Conservation (phyloP, 2,329 filamentous ascomycete genomes). For the Ophiocordyceps robertsii region DNA sequence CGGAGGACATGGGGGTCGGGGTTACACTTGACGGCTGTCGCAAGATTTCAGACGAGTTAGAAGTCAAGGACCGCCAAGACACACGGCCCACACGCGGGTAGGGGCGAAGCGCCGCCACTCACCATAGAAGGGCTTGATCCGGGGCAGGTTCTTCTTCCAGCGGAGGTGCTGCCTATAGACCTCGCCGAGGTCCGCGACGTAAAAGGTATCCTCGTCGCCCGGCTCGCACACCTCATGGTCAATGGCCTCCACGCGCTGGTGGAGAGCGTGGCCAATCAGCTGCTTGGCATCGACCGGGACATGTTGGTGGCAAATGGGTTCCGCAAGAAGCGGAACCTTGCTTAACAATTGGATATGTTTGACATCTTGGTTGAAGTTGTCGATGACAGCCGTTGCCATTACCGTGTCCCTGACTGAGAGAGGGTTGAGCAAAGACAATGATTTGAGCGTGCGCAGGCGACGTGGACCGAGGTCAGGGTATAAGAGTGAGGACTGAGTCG, state of each 20-base stretch:
- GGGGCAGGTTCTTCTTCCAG: constrained; percentile 89
- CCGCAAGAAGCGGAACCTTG: constrained; percentile 28
- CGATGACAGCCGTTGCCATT: constrained; percentile 49
- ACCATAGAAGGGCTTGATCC: constrained; percentile 96
- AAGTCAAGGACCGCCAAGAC: neutral
- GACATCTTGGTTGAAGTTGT: constrained; percentile 36
- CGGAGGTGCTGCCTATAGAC: constrained; percentile 97
- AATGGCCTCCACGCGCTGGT: constrained; percentile 70
- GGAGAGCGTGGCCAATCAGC: constrained; percentile 76
- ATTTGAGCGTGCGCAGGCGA: neutral
- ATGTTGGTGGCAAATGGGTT: constrained; percentile 24
- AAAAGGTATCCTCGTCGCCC: constrained; percentile 95
- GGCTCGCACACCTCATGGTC: constrained; percentile 79
- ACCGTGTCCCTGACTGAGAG: constrained; percentile 40
- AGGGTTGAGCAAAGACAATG: constrained; percentile 3
- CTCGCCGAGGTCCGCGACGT: constrained; percentile 94
- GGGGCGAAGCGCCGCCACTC: constrained; percentile 18
- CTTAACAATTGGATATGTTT: constrained; percentile 33
- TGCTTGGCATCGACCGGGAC: constrained; percentile 48
- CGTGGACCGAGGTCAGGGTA: neutral
- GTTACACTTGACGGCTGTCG: constrained; percentile 91
- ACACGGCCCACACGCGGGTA: too few species aligned
- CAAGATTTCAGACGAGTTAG: neutral
- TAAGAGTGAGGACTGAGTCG: constrained; percentile 7
- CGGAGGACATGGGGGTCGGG: constrained; percentile 80